These are phyloP conservation scores for Hirschioporus abietinus DNA, from an alignment of 768 basidiomycete genomes.

Conservation along the genomic window DNA sequence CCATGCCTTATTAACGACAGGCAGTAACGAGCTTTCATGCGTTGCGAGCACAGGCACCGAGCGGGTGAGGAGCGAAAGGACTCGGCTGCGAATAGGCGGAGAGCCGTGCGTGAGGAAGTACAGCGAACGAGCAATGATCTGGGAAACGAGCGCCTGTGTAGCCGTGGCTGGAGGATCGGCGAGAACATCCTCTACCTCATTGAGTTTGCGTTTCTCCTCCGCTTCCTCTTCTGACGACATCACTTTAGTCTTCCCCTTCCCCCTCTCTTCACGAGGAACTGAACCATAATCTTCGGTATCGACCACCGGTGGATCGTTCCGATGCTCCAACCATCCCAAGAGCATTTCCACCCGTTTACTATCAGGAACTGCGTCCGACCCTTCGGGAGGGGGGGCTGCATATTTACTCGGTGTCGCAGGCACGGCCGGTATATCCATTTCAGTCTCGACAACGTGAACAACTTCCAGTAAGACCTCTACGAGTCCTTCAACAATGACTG, in stretches of 20 bases:
- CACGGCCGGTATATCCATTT: slow-evolving; percentile 31
- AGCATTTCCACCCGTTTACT: slow-evolving; percentile 43
- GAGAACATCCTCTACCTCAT: slow-evolving; percentile 26
- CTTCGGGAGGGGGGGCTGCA: slow-evolving; percentile 5
- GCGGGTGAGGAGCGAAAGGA: slow-evolving; percentile 67
- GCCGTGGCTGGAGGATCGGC: slow-evolving; percentile 54
- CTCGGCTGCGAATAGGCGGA: slow-evolving; percentile 77
- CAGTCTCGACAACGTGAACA: slow-evolving; percentile 65
- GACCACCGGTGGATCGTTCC: slow-evolving; percentile 27
- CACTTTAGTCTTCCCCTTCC: slow-evolving; percentile 24
- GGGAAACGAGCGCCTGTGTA: slow-evolving; percentile 69
- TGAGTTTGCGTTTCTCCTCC: slow-evolving; percentile 17
- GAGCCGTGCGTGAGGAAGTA: slow-evolving; percentile 92
- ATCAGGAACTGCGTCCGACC: slow-evolving; percentile 21
- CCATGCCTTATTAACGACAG: slow-evolving; percentile 87
- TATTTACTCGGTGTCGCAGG: slow-evolving; percentile 13
- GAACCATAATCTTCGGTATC: slow-evolving; percentile 52
- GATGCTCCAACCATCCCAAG: slow-evolving; percentile 57
- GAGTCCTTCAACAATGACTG: slow-evolving; percentile 77
- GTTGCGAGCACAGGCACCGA: slow-evolving; percentile 63
- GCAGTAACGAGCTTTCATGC: slow-evolving; percentile 65
- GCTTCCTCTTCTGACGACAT: slow-evolving; percentile 19
- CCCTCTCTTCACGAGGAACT: slow-evolving; percentile 57
- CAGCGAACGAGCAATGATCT: slow-evolving; percentile 82
- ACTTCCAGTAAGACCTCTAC: slow-evolving; percentile 85